Evolutionary conservation across 2,329 filamentous ascomycete species (phyloP), one percentile per base, ranked within the genome.

Genomic region (Claviceps sp.): DNA sequence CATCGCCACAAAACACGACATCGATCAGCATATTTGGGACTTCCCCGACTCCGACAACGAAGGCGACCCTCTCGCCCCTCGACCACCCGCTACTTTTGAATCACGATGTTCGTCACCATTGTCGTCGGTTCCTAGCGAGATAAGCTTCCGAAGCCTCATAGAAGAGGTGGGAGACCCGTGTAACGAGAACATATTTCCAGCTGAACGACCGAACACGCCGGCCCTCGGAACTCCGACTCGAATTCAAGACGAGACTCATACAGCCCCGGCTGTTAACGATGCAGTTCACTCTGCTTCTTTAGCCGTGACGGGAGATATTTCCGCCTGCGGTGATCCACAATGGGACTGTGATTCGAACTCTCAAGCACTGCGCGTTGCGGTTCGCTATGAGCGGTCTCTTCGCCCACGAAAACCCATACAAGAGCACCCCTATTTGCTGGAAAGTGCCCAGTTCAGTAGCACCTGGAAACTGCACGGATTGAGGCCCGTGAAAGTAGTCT

Each of bases 361-460:
- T 47, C 57, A 58, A 41, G 59, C 58, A 17, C 55, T 54, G 37
- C 63, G 62, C 51, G 55, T 58, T 13, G 59, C 63, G 5, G 59
- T 68, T 30, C 66, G 64, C 13, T 64, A 69, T 46, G 69, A 72
- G 55, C 71, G 77, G 38, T 78, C 74, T 4, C 64, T 82, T n/a
- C 71, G 78, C 6, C 76, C 77, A 1, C 72, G 78, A 19, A 82
- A 81, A 55, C 77, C 77, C 1, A 81, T 81, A 6, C 78, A 82
- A 59, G 70, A 81, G 58, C 77, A 80, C 45, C 78, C 78, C 3
- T 82, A 81, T 56, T 64, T 75, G 5, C 65, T 81, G 4, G 78
- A 82, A 56, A 75, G 72, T 59, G 76, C 71, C 0, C 71, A 74
- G 30, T 81, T 80, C 60, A 74, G 72, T 51, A 75, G 65, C 3